phyloP scores from a whole-genome alignment of 495 filamentous ascomycete genomes.

The Cudoniella acicularis region DNA sequence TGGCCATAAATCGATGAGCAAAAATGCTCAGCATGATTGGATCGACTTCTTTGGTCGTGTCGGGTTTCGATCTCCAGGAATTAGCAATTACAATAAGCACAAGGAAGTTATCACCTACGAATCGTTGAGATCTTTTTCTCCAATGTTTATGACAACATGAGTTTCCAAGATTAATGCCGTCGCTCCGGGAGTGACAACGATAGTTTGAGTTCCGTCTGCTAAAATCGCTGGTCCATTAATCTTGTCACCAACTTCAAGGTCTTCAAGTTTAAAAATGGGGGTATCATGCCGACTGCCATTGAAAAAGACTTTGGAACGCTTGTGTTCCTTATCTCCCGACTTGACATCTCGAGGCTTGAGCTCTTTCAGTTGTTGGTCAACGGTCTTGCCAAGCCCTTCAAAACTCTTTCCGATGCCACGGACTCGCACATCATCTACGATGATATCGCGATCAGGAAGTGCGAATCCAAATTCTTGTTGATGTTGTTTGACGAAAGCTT shows the following conservation, averaged over 20 bases:
- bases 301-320: conserved; percentile 61
- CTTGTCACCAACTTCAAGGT: conserved; percentile 70
- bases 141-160: conserved; percentile 70
- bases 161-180: conserved; percentile 70
- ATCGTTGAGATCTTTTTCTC: conserved; percentile 52
- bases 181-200: conserved; percentile 81
- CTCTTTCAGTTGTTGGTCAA: conserved; percentile 72
- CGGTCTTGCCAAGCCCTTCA: conserved; percentile 70
- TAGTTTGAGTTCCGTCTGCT: conserved; percentile 93
- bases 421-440: conserved; percentile 89
- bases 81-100: conserved; percentile 1
- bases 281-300: conserved; percentile 75
- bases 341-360: conserved; percentile 47
- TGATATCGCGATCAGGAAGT: conserved; percentile 80
- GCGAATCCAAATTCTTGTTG: conserved; percentile 95
- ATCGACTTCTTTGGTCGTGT: conserved; percentile 54
- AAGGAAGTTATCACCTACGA: conserved; percentile 26
- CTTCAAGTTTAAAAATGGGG: conserved; percentile 78
- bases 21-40: conserved; percentile 96
- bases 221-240: conserved; percentile 85
- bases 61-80: conserved; percentile 20
- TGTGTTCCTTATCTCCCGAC: conserved; percentile 48
- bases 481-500: conserved; percentile 82
- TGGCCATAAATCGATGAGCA: conserved; percentile 96
- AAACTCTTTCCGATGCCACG: conserved; percentile 87